Conservation (phyloP, 2,329 filamentous ascomycete genomes). For the Xenosphaeropsis pyriputrescens region DNA sequence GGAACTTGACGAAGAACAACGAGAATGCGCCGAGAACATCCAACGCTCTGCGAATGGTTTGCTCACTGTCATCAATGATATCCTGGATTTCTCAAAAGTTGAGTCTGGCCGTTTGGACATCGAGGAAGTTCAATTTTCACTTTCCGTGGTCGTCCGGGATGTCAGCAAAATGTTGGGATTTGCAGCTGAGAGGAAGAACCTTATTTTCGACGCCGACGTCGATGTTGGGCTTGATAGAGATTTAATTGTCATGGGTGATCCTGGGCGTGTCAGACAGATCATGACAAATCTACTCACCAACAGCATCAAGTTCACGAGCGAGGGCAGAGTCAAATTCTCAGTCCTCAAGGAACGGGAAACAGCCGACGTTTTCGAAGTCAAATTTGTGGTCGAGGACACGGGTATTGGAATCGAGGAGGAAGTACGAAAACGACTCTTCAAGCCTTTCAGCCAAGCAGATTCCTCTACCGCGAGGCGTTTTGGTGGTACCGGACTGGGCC, state of each 20-base stretch:
- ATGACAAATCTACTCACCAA: slow-evolving; percentile 68
- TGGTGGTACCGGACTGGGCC: slow-evolving; percentile 61
- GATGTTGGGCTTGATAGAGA: slow-evolving; percentile 42
- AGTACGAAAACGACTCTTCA: slow-evolving; percentile 58
- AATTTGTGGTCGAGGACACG: slow-evolving; percentile 62
- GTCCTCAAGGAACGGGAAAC: slow-evolving; percentile 50
- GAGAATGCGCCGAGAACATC: slow-evolving; percentile 64
- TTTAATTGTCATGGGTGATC: slow-evolving; percentile 74
- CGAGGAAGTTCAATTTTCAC: slow-evolving; percentile 67
- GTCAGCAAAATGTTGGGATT: slow-evolving; percentile 82
- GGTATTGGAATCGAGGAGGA: slow-evolving; percentile 74
- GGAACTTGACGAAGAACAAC: slow-evolving; percentile 52
- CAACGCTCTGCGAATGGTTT: slow-evolving; percentile 68
- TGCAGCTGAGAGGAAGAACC: slow-evolving; percentile 64
- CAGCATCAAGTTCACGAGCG: slow-evolving; percentile 60
- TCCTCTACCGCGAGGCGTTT: slow-evolving; percentile 67
- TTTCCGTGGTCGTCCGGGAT: slow-evolving; percentile 60
- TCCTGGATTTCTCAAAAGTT: slow-evolving; percentile 78
- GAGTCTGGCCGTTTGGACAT: slow-evolving; percentile 66
- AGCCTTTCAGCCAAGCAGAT: slow-evolving; percentile 72
- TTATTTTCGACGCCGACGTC: slow-evolving; percentile 56
- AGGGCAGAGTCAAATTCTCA: slow-evolving; percentile 52
- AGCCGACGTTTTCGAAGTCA: slow-evolving; percentile 48
- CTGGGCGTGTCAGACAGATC: slow-evolving; percentile 71
- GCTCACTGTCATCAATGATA: slow-evolving; percentile 81